Conservation (phyloP, 1,284 basidiomycete genomes). For the Mycena citricolor region DNA sequence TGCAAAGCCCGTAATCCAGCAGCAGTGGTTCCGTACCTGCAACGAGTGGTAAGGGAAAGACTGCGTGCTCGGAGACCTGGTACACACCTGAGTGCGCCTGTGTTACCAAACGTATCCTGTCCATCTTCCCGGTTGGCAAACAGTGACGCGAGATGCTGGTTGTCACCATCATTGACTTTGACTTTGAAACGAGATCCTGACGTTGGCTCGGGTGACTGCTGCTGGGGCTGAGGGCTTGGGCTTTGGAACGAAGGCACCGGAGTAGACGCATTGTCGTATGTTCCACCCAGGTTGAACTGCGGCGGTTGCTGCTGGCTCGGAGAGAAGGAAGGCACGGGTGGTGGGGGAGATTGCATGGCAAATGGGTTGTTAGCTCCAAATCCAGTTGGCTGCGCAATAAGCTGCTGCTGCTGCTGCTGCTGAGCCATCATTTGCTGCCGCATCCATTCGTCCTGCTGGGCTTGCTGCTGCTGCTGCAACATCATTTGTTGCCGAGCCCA, state of each 20-base stretch:
- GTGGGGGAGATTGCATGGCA: constrained; percentile 30
- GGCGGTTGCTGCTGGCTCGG: constrained; percentile 36
- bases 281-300: constrained; percentile 63
- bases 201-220: constrained; percentile 29
- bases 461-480: constrained; percentile 51
- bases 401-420: constrained; percentile 51
- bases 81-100: constrained; percentile 69
- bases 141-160: constrained; percentile 75
- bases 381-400: constrained; percentile 65
- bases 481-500: constrained; percentile 69
- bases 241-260: constrained; percentile 38
- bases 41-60: constrained; percentile 8
- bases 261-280: constrained; percentile 49
- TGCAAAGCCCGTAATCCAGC: no score
- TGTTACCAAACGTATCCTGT: constrained; percentile 91
- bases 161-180: constrained; percentile 61
- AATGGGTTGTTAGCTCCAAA: constrained; percentile 49
- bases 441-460: constrained; percentile 58
- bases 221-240: constrained; percentile 29
- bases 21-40: constrained; percentile 67
- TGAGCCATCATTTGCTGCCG: constrained; percentile 40
- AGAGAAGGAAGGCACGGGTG: constrained; percentile 34
- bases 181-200: constrained; percentile 36
- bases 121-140: constrained; percentile 88
- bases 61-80: constrained; percentile 12